phyloP scores from a whole-genome alignment of 1,284 basidiomycete species.

The Ganoderma sinense region DNA sequence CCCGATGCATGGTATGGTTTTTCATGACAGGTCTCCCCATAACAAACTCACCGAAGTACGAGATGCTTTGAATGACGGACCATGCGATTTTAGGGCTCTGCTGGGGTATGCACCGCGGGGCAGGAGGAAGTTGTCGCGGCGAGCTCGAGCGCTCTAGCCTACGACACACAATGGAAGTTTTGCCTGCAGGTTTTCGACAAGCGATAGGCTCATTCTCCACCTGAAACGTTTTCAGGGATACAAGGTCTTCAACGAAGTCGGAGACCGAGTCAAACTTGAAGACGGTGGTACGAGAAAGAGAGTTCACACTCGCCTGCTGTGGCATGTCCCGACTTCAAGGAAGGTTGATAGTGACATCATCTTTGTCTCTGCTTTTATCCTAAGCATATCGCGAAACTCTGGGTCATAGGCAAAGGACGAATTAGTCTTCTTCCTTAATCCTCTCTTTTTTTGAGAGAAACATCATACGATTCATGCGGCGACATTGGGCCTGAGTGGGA shows the following conservation, averaged over 20 bases:
- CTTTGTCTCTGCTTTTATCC: not conserved
- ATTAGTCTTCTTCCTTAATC: not conserved
- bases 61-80: not conserved
- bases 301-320: not conserved
- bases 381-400: not conserved
- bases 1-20: not conserved
- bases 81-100: not conserved
- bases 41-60: not conserved
- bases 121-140: not conserved
- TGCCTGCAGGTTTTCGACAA: not conserved
- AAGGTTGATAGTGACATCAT: not conserved
- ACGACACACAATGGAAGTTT: not conserved
- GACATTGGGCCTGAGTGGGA: not conserved
- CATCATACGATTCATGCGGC: not conserved
- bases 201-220: not conserved
- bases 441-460: not conserved
- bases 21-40: not conserved
- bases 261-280: not conserved
- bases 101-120: not conserved
- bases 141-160: not conserved
- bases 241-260: not conserved
- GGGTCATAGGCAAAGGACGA: not conserved
- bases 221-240: not conserved
- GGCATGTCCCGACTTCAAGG: not conserved
- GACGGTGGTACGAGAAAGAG: slow-evolving; percentile 4